Conservation (phyloP, 176 grass and related monocot species). For the Cymbopogon citratus region DNA sequence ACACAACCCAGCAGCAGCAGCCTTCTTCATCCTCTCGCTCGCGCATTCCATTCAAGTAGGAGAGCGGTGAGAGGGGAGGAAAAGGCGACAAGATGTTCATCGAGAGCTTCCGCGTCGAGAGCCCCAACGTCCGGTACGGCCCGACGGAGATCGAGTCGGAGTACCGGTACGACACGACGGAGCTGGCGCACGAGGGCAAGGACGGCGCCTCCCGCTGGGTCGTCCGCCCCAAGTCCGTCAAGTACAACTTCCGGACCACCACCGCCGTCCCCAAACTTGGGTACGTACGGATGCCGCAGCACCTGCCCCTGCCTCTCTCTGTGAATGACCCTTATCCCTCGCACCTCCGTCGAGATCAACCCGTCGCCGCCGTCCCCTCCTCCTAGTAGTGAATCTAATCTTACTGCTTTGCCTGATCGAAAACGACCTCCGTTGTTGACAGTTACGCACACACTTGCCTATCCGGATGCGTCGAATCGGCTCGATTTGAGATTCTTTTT, state of each 20-base stretch:
- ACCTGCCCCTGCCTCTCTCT: too few relatives aligned
- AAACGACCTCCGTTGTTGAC: not conserved
- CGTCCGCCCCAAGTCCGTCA: constrained; percentile 76
- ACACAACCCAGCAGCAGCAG: not conserved
- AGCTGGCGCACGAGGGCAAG: constrained; percentile 80
- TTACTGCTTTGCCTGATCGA: not conserved
- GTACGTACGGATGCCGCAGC: constrained; percentile 11
- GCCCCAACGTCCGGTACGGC: constrained; percentile 73
- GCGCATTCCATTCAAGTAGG: not conserved
- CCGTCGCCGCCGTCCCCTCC: not conserved
- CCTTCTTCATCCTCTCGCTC: not conserved
- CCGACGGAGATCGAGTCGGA: constrained; percentile 72
- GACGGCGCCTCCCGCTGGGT: constrained; percentile 74
- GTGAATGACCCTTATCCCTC: too few relatives aligned
- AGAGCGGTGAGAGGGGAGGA: not conserved
- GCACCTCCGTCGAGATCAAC: not conserved
- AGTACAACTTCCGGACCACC: constrained; percentile 76
- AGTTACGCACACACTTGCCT: not conserved
- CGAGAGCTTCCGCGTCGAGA: constrained; percentile 93
- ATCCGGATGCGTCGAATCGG: not conserved
- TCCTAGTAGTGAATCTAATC: not conserved
- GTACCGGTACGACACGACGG: constrained; percentile 91
- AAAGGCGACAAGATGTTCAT: constrained; percentile 62
- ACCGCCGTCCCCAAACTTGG: constrained; percentile 84
- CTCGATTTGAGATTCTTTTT: not conserved